phyloP scores from a whole-genome alignment of 306 rosid species.

The Myrica gale region DNA sequence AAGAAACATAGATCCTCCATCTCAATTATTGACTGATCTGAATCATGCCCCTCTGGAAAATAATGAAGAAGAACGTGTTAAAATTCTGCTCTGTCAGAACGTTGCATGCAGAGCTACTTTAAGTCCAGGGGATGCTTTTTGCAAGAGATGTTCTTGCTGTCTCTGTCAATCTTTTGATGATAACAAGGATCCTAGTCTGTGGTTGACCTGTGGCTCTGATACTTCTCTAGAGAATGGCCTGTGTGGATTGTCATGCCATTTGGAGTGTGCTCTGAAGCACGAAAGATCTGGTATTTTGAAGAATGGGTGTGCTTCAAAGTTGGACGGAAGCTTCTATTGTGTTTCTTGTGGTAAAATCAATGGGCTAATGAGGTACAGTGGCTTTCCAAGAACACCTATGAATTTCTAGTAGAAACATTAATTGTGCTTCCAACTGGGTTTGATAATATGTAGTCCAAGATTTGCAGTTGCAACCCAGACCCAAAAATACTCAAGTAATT shows the following conservation, averaged over 20 bases:
- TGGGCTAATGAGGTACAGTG: constrained; percentile 71
- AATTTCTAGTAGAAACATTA: neutral
- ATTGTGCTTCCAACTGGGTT: neutral
- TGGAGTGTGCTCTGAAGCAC: constrained; percentile 82
- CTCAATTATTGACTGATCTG: constrained; percentile 32
- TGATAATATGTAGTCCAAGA: neutral
- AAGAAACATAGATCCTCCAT: constrained; percentile 33
- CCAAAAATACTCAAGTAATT: neutral
- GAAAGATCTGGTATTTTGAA: constrained; percentile 63
- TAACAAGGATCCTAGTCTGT: constrained; percentile 94
- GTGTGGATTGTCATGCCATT: constrained; percentile 91
- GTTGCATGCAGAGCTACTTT: constrained; percentile 75
- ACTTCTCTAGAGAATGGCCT: constrained; percentile 44
- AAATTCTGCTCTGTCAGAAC: constrained; percentile 58
- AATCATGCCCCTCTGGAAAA: constrained; percentile 33
- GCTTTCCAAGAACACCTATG: constrained; percentile 11
- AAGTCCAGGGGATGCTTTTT: constrained; percentile 59
- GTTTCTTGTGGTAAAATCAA: constrained; percentile 73
- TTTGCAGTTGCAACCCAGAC: neutral
- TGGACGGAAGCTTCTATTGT: constrained; percentile 80
- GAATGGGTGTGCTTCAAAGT: constrained; percentile 39
- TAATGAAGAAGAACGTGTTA: constrained; percentile 42
- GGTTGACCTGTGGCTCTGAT: constrained; percentile 76
- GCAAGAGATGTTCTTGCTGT: constrained; percentile 95
- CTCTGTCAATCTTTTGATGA: constrained; percentile 75